Conservation (phyloP, 2,329 filamentous ascomycete species). For the Phialemoniopsis sp. region DNA sequence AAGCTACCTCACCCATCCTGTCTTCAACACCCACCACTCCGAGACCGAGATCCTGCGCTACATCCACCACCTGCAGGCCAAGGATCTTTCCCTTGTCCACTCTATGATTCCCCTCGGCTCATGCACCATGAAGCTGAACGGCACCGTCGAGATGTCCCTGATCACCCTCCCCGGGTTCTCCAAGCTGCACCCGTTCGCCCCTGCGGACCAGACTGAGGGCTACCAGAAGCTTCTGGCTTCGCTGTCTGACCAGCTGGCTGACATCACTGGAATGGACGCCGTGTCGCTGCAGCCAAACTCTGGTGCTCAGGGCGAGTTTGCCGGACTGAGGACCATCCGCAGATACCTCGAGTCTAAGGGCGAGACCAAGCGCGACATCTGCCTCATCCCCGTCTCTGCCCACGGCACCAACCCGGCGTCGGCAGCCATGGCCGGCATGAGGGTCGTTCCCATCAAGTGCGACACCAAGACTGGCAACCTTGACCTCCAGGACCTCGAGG, state of each 20-base stretch:
- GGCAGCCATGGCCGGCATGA: constrained; percentile 93
- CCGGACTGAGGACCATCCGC: constrained; percentile 82
- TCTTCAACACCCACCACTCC: constrained; percentile 93
- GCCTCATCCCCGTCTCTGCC: constrained; percentile 89
- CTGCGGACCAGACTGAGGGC: constrained; percentile 57
- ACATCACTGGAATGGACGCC: constrained; percentile 87
- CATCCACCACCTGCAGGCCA: constrained; percentile 88
- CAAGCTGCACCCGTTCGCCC: constrained; percentile 77
- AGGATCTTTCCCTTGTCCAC: constrained; percentile 89
- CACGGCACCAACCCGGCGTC: constrained; percentile 96
- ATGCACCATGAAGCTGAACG: constrained; percentile 98
- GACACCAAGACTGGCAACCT: constrained; percentile 84
- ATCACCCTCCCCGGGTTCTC: constrained; percentile 74
- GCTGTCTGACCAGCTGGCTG: constrained; percentile 70
- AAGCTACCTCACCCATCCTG: constrained; percentile 77
- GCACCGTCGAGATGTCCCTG: constrained; percentile 87
- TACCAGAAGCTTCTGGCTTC: constrained; percentile 68
- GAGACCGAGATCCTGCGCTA: constrained; percentile 93
- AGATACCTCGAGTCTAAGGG: constrained; percentile 71
- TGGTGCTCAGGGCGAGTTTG: constrained; percentile 91
- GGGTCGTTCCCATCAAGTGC: constrained; percentile 89
- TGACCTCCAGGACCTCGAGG: constrained; percentile 78
- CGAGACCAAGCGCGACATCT: constrained; percentile 77
- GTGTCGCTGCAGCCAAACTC: constrained; percentile 93
- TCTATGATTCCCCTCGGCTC: constrained; percentile 97